Base-by-base conservation (phyloP, 495 filamentous ascomycete species). In the Penicillium samsonianum region DNA sequence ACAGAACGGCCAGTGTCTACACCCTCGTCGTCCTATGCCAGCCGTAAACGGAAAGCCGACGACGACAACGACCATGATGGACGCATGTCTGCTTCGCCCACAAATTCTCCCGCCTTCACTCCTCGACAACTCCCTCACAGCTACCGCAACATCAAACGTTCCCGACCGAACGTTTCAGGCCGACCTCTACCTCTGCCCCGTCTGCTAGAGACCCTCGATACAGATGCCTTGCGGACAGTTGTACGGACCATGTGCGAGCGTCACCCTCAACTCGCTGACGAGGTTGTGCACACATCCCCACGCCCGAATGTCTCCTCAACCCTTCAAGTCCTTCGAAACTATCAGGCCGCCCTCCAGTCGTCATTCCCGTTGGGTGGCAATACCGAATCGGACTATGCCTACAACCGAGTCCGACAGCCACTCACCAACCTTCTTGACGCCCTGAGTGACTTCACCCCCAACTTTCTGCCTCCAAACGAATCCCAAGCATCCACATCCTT, bases 401-500 rank as follows among this genome's bases (percentile, higher is more conserved):
- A 96, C 68, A 95, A 96, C 71, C 86, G 94, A 66, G 92, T 98
- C 28, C 87, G 87, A 48, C 89, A 92, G 61, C 83, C 87, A 38
- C 82, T 98, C 3, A 75, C 83, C 26, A 85, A 89, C 22, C 84
- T 98, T 33, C 81, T 96, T 50, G 91, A 98, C 57, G 91, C 94
- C 44, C 79, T 98, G 52, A 86, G 85, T 65, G 94, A 98, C 64
- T 98, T 92, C 68, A 96, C 91, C 4, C 91, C 91, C 10, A 91
- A 96, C 69, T 98, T 94, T 64, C 85, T 98, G 4, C 95, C 94
- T 11, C 94, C 94, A 0, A 86, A 90, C 61, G 94, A 98, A 71
- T 72, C 84, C 4, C 93, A 96, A 67, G 75, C 88, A 10, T 82
- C 87, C 8, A 74, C 85, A 11, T 96, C 91, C 6, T 73, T 98